These are phyloP conservation scores for Zelopaecilomyces penicillatus DNA, from an alignment of 2,329 filamentous ascomycete species.

Conservation along the genomic window DNA sequence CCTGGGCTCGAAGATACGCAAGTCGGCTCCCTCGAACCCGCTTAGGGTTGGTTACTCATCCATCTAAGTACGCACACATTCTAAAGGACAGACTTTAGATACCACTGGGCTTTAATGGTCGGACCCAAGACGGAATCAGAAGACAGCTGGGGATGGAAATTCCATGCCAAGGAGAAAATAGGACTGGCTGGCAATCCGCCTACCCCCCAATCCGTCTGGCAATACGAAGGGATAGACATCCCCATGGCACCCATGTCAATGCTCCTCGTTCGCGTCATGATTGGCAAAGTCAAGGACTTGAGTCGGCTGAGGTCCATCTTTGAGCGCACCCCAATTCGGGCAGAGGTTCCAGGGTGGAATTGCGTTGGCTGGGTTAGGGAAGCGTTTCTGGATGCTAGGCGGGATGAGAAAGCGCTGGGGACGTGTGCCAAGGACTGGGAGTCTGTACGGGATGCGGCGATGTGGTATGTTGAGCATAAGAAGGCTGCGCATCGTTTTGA, in stretches of 20 bases:
- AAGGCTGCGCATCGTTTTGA: constrained; percentile 32
- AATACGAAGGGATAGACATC: constrained; percentile 15
- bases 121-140: constrained; percentile 22
- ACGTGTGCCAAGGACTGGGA: constrained; percentile 25
- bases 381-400: constrained; percentile 22
- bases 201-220: constrained; percentile 14
- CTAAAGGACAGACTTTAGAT: constrained; percentile 14
- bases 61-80: background rate
- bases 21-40: background rate
- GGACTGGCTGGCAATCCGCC: constrained; percentile 5
- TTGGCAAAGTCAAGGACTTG: constrained; percentile 24
- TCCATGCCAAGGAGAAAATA: constrained; percentile 24
- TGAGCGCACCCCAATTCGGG: constrained; percentile 20
- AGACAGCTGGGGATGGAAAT: constrained; percentile 18
- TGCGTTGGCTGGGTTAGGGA: constrained; percentile 36
- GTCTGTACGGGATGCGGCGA: constrained; percentile 24
- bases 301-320: constrained; percentile 21
- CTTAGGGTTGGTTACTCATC: background rate
- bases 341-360: constrained; percentile 28
- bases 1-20: constrained; percentile 1
- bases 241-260: constrained; percentile 10
- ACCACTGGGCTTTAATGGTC: constrained; percentile 30
- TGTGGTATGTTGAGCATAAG: constrained; percentile 32
- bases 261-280: constrained; percentile 17
- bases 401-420: constrained; percentile 23